Percentiles rank a stretch among this genome's conserved stretches.
These are phyloP conservation scores for Phytophthora sp. DNA, from an alignment of 352 stramenopile species.

Conservation along the genomic window DNA sequence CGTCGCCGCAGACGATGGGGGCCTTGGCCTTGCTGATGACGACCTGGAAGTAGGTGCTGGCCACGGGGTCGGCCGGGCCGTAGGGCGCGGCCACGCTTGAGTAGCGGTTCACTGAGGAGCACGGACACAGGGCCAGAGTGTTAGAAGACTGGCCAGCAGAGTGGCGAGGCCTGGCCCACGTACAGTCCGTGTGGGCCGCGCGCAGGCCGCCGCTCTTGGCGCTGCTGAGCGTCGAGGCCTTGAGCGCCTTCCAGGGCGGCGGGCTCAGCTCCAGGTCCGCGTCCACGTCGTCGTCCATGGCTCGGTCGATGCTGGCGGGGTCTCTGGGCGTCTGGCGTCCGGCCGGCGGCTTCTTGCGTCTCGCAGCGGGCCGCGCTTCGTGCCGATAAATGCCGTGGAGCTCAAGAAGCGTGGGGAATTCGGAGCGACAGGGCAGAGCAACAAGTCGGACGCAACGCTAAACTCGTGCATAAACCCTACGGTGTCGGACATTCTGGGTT, in stretches of 20 bases:
- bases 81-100: slow-evolving; percentile 69
- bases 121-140: not conserved
- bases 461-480: no score
- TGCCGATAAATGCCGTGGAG: no score
- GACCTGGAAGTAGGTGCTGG: slow-evolving; percentile 64
- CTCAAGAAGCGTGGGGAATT: no score
- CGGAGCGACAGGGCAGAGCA: not conserved
- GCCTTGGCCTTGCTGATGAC: slow-evolving; percentile 68
- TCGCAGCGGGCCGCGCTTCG: no score
- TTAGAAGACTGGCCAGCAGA: not conserved
- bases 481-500: no score
- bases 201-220: slow-evolving; percentile 16
- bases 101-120: slow-evolving; percentile 37
- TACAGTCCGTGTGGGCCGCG: slow-evolving; percentile 23
- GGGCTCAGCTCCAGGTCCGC: slow-evolving; percentile 2
- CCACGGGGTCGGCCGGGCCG: slow-evolving; percentile 47
- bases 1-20: slow-evolving; percentile 62
- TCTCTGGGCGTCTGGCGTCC: not conserved
- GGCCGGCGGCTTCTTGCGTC: no score
- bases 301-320: no score
- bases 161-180: not conserved
- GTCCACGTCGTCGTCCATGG: slow-evolving; percentile 18
- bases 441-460: slow-evolving; percentile 1
- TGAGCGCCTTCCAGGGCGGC: slow-evolving; percentile 27
- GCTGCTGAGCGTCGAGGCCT: slow-evolving; percentile 23